Conservation (phyloP, 2,329 filamentous ascomycete genomes). For the Harringtonia aguacate region DNA sequence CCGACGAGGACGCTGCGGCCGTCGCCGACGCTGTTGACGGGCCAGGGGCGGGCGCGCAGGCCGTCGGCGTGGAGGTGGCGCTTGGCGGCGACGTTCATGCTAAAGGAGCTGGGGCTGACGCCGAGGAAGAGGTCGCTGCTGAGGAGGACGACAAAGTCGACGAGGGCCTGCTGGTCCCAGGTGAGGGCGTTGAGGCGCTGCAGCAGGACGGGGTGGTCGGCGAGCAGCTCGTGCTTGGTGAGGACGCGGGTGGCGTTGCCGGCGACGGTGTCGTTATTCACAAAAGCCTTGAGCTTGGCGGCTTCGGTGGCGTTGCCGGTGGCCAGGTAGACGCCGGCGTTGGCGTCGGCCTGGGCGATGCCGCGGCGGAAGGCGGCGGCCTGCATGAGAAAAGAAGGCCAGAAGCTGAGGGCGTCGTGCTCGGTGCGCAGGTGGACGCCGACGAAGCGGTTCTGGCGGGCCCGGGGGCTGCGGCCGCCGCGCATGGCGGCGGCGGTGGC, state of each 20-base stretch:
- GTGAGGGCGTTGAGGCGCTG: conserved; percentile 24
- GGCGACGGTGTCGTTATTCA: conserved; percentile 19
- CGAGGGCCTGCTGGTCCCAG: conserved; percentile 33
- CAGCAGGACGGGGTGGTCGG: conserved; percentile 16
- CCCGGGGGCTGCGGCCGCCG: conserved; percentile 15
- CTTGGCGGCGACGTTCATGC: conserved; percentile 34
- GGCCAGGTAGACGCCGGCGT: conserved; percentile 27
- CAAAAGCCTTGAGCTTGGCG: conserved; percentile 20
- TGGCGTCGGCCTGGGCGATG: neutral
- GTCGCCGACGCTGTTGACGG: conserved; percentile 29
- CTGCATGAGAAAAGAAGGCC: conserved; percentile 33
- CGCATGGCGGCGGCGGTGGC: conserved; percentile 24
- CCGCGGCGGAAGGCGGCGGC: conserved; percentile 23
- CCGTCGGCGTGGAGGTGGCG: conserved; percentile 29
- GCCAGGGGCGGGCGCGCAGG: conserved; percentile 30
- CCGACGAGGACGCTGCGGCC: conserved; percentile 31
- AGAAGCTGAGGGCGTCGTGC: conserved; percentile 31
- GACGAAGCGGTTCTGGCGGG: conserved; percentile 18
- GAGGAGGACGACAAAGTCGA: conserved; percentile 30
- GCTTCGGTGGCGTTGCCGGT: conserved; percentile 33
- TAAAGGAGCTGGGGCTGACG: conserved; percentile 36
- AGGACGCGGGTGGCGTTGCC: conserved; percentile 11
- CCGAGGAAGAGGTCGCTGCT: conserved; percentile 29
- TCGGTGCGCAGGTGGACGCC: conserved; percentile 38
- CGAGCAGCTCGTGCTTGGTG: conserved; percentile 26